These are phyloP conservation scores for Wallacemonas collosoma DNA, from an alignment of 208 protist species.

Conservation along the genomic window DNA sequence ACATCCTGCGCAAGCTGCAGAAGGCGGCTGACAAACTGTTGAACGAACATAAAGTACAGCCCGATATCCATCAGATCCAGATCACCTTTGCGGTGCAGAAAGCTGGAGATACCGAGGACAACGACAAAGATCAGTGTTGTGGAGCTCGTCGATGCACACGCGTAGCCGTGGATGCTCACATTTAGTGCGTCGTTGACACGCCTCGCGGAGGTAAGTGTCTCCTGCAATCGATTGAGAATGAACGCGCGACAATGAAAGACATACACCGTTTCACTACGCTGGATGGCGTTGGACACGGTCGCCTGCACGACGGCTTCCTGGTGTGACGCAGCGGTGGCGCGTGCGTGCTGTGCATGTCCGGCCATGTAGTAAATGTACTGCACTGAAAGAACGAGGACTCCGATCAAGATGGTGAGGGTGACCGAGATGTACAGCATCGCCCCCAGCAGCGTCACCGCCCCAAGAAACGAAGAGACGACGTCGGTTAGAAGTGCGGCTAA, in stretches of 20 bases:
- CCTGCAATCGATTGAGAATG: constrained; percentile 40
- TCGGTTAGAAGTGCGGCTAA: constrained; percentile 61
- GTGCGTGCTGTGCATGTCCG: constrained; percentile 28
- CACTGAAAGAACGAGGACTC: constrained; percentile 38
- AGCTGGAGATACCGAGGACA: constrained; percentile 61
- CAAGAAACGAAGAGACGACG: constrained; percentile 41
- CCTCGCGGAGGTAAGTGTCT: constrained; percentile 27
- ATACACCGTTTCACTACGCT: constrained; percentile 65
- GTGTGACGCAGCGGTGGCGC: constrained; percentile 32
- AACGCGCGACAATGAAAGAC: constrained; percentile 61
- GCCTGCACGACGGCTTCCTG: constrained; percentile 55
- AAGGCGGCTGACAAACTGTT: constrained; percentile 54
- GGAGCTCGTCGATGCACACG: constrained; percentile 50
- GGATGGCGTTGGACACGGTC: constrained; percentile 58
- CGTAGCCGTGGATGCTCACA: constrained; percentile 64
- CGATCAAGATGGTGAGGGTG: constrained; percentile 52
- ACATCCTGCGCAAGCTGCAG: constrained; percentile 39
- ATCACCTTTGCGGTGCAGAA: constrained; percentile 47
- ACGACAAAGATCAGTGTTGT: constrained; percentile 71
- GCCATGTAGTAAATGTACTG: constrained; percentile 54
- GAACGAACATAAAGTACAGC: constrained; percentile 75
- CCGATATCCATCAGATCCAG: constrained; percentile 62
- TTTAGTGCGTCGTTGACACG: constrained; percentile 38
- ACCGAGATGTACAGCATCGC: constrained; percentile 63
- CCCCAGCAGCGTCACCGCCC: constrained; percentile 28